Conservation (phyloP, 2,329 filamentous ascomycete species). For the Colletotrichum endophyticum region DNA sequence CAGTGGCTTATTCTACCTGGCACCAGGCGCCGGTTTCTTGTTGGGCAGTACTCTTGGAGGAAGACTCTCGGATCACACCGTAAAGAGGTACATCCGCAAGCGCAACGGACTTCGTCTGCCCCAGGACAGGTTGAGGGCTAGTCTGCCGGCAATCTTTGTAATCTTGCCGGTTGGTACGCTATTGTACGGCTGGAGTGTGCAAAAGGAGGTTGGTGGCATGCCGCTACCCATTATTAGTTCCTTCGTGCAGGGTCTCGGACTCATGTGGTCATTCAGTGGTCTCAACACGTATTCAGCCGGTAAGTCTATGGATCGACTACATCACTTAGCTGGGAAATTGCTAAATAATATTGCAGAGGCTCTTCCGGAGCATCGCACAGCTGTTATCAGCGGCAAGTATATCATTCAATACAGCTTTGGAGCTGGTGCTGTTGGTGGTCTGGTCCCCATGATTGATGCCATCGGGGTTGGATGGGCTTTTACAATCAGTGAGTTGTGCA, state of each 20-base stretch:
- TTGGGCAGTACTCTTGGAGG: conserved; percentile 71
- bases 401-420: conserved; percentile 23
- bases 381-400: conserved; percentile 23
- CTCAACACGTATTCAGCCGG: conserved; percentile 44
- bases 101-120: conserved; percentile 62
- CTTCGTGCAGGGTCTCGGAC: conserved; percentile 36
- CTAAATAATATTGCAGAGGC: conserved; percentile 12
- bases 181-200: conserved; percentile 68
- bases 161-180: conserved; percentile 69
- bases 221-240: conserved; percentile 36
- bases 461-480: conserved; percentile 60
- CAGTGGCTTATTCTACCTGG: conserved; percentile 72
- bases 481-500: conserved; percentile 35
- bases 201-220: conserved; percentile 35
- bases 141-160: conserved; percentile 63
- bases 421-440: conserved; percentile 52
- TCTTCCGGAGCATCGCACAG: conserved; percentile 14
- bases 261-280: conserved; percentile 41
- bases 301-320: conserved; percentile 14
- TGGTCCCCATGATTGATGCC: conserved; percentile 54
- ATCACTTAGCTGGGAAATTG: neutral
- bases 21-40: conserved; percentile 71
- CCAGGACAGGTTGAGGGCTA: conserved; percentile 71
- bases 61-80: conserved; percentile 69
- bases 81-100: conserved; percentile 63